These are phyloP conservation scores for Lepiota brunneoincarnata DNA, from an alignment of 768 basidiomycete genomes.

Conservation along the genomic window DNA sequence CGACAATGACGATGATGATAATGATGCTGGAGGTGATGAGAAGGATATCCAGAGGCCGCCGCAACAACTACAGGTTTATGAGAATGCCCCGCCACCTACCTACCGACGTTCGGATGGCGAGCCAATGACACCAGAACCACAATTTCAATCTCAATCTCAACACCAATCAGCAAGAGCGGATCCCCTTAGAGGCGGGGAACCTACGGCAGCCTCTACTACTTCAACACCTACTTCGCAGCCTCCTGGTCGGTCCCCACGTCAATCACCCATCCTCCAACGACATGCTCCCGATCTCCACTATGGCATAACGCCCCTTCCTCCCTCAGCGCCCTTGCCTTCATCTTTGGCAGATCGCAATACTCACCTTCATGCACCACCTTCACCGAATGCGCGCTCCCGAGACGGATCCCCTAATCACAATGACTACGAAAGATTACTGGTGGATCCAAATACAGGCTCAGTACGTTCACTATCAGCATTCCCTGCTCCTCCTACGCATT, in stretches of 20 bases:
- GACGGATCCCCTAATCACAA: constrained; percentile 6
- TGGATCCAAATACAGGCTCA: constrained; percentile 45
- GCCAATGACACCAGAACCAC: neutral
- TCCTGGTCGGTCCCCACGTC: neutral
- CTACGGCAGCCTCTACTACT: neutral
- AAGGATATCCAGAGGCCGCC: neutral
- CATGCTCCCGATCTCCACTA: neutral
- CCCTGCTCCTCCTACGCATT: constrained; percentile 70
- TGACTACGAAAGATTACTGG: constrained; percentile 27
- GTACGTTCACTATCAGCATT: constrained; percentile 73
- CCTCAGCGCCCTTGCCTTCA: neutral
- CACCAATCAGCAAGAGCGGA: neutral
- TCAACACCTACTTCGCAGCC: neutral
- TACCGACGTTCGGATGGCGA: neutral
- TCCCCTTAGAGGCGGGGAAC: neutral
- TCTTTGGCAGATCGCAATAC: neutral
- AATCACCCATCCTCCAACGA: constrained; percentile 7
- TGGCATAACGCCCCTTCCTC: neutral
- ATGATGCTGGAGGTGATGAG: neutral
- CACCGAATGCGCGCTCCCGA: neutral
- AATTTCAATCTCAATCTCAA: neutral
- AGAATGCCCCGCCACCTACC: neutral
- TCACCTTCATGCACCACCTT: constrained; percentile 1
- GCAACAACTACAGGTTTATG: neutral
- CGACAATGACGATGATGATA: neutral